These are phyloP conservation scores for Coniella lustricola DNA, from an alignment of 2,329 filamentous ascomycete species.

Conservation along the genomic window DNA sequence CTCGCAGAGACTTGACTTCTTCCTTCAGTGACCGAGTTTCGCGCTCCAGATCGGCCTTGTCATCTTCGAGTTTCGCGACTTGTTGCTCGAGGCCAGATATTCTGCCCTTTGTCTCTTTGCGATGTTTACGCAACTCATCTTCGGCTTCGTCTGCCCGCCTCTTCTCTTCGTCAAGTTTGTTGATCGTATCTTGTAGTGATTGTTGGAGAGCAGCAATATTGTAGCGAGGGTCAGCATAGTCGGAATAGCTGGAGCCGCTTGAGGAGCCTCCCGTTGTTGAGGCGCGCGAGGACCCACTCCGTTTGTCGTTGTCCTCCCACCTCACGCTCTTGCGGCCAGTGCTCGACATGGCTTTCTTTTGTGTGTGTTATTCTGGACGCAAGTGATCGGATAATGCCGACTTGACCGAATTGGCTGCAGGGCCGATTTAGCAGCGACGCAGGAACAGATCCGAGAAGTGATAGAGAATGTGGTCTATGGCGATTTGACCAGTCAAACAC, in stretches of 20 bases:
- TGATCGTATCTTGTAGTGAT: slow-evolving; percentile 19
- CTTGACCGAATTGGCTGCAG: background rate
- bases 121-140: slow-evolving; percentile 15
- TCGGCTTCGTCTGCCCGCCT: slow-evolving; percentile 21
- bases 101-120: slow-evolving; percentile 11
- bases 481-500: slow-evolving; percentile 24
- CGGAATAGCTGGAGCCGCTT: slow-evolving; percentile 23
- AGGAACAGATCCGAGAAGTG: slow-evolving; percentile 13
- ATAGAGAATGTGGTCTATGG: slow-evolving; percentile 26
- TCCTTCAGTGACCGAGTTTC: slow-evolving; percentile 21
- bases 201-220: slow-evolving; percentile 23
- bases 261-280: slow-evolving; percentile 26
- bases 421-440: slow-evolving; percentile 5
- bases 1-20: slow-evolving; percentile 11
- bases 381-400: background rate
- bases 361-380: background rate
- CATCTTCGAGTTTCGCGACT: slow-evolving; percentile 18
- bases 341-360: slow-evolving; percentile 4
- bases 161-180: slow-evolving; percentile 22
- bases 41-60: slow-evolving; percentile 22
- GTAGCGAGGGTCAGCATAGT: slow-evolving; percentile 20
- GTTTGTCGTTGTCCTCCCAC: slow-evolving; percentile 24
- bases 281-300: slow-evolving; percentile 21
- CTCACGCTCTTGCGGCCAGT: slow-evolving; percentile 23
- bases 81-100: slow-evolving; percentile 19